A percentile compares a stretch with the other conserved stretches of the same genome.
These are phyloP conservation scores for Fusarium miscanthi DNA, from an alignment of 2,329 filamentous ascomycete genomes.

Conservation along the genomic window DNA sequence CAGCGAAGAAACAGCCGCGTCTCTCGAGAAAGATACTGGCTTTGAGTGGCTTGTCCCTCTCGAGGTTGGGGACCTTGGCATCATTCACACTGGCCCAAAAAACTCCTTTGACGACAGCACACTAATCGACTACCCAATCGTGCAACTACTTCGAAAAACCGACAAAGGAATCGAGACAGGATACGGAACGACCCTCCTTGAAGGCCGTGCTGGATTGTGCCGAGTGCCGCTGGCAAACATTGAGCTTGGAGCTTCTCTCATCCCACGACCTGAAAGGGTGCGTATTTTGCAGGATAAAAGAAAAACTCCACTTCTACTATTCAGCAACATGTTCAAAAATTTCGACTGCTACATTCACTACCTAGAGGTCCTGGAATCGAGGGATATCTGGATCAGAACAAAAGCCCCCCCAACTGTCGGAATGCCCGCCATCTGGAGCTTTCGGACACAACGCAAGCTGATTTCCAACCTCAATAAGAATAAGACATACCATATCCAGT, in stretches of 20 bases:
- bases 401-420: background rate
- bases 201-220: background rate
- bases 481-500: background rate
- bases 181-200: background rate
- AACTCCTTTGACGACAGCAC: background rate
- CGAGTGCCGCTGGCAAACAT: background rate
- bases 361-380: accelerated
- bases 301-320: background rate
- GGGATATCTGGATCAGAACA: background rate
- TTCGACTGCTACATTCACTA: background rate
- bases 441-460: background rate
- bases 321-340: background rate
- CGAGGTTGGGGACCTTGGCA: background rate
- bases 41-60: background rate
- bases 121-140: background rate
- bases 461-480: background rate
- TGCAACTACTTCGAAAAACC: background rate
- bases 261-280: background rate
- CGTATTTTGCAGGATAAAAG: background rate
- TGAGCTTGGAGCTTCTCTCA: background rate
- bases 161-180: background rate
- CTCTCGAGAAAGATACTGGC: background rate
- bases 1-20: background rate
- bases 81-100: background rate
- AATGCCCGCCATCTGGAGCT: background rate